Evolutionary conservation across 169 alveolate species (phyloP), one percentile per base, ranked within the genome.

Genomic region (Plasmodium gaboni): DNA sequence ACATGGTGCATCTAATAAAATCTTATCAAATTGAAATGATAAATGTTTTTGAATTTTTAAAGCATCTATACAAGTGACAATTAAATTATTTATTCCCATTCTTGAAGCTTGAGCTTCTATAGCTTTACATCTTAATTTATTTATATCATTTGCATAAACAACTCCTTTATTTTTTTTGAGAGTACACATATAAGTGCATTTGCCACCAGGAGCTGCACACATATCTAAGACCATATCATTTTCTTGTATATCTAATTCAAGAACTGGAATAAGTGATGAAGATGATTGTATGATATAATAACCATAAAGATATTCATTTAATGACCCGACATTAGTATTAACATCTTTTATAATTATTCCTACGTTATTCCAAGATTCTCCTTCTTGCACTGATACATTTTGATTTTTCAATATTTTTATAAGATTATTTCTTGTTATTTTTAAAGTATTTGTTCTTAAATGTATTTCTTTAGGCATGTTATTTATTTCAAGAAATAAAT

Each of bases 151-250:
- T 2, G 99, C 99, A 72, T 97, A 96, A 9, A 98, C 80, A 22
- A 96, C 74, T 10, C 99, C 99, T 5, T 96, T 93, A 80, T 98
- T 98, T 92, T 97, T 98, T 99, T 98, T 97, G 22, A 98, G 70
- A 67, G 98, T 96, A 10, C 98, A 99, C 15, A 98, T 95, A 89
- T 96, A 98, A 12, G 99, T 97, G 1, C 99, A 96, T 93, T 98
- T 98, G 1, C 99, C 99, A 51, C 99, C 99, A 2, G 99, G 99
- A 22, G 99, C 99, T 42, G 99, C 99, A 63, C 99, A 97, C 97
- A 98, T 95, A 93, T 98, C 99, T 19, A 98, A 95, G 13, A 98
- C 92, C 88, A 94, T 96, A 70, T 98, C 99, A 15, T 83, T 90
- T 57, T 63, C 64, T 44, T 83, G 26, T 13, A 44, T 38, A 44